Evolutionary conservation across 352 stramenopile species (phyloP), one percentile per base, ranked within the genome.

Genomic region (Phytophthora pistaciae): DNA sequence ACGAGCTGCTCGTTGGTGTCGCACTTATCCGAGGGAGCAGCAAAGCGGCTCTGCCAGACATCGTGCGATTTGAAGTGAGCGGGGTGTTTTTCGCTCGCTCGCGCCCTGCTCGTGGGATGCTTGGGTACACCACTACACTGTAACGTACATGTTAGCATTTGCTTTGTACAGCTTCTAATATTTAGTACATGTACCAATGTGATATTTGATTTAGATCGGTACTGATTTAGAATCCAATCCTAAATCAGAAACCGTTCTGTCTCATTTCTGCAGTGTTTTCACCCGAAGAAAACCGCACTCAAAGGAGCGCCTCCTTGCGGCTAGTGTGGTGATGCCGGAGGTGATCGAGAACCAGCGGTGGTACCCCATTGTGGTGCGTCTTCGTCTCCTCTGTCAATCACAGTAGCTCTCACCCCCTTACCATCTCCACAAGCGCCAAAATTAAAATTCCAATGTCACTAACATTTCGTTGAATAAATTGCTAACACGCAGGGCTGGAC

Each of bases 321-420:
- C 40, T 23, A 18, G 44, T 18, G 44, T 50, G 44, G 18, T 52
- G 1, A 85, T 85, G 82, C 70, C 72, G 18, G 89, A 96, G 68
- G 79, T 96, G 68, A 90, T 96, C 64, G 89, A 96, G 78, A 96
- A 96, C 71, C 89, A 96, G 72, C 86, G 89, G 27, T 96, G 89
- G 89, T 95, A 91, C 52, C 74, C 89, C 16, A 80, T 96, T 8
- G 66, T 92, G 56, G 89, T 96, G 79, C 65, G 74, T 71, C 49
- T 80, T 67, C 20, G 9, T 71, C 23, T 60, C 18, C 29, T 72
- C 13, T 59, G 56, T 11, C 20, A 46, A 40, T 27, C 11, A 1
- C n/a, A 2, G 9, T n/a, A 2, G 40, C 29, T 31, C 23, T 63
- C 21, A 5, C 14, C 14, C 1, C 27, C 16, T n/a, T 14, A 33